Conservation (phyloP, 805 yeast genomes). For the Limtongia smithiae region DNA sequence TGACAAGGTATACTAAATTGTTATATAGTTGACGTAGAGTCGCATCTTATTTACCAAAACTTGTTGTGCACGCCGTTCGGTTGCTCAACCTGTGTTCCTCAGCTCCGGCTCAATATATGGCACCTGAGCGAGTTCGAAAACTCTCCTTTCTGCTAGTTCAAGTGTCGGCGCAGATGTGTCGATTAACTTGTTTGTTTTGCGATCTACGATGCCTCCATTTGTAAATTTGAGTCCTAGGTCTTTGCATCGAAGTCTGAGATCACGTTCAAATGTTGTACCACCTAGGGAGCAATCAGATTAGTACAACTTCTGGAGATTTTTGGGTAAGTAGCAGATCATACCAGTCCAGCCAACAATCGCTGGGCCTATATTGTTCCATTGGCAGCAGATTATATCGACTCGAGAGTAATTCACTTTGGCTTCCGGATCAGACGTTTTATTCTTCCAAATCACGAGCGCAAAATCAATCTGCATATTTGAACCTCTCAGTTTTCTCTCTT, state of each 20-base stretch:
- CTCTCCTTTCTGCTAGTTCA: slow-evolving; percentile 21
- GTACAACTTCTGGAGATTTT: no score
- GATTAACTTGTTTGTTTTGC: slow-evolving; percentile 10
- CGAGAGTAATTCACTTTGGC: slow-evolving; percentile 10
- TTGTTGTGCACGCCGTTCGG: not conserved
- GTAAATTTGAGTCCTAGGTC: slow-evolving; percentile 18
- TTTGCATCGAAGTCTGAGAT: slow-evolving; percentile 16
- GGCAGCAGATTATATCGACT: slow-evolving; percentile 27
- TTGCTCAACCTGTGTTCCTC: slow-evolving; percentile 25
- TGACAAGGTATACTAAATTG: no score
- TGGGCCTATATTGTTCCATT: slow-evolving; percentile 24
- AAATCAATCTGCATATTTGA: slow-evolving; percentile 10
- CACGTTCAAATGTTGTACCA: slow-evolving; percentile 28
- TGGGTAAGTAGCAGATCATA: not conserved
- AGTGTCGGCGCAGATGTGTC: slow-evolving; percentile 21
- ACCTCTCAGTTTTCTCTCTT: not conserved
- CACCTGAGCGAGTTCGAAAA: slow-evolving; percentile 19
- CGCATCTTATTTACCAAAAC: no score
- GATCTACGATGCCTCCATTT: slow-evolving; percentile 18
- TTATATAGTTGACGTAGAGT: no score
- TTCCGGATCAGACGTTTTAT: slow-evolving; percentile 3
- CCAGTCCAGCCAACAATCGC: slow-evolving; percentile 32
- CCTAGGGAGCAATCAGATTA: no score
- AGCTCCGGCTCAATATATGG: slow-evolving; percentile 26
- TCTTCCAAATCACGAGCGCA: slow-evolving; percentile 24